Base-by-base conservation (phyloP, 768 basidiomycete genomes). In the Symmetrospora coprosmae region DNA sequence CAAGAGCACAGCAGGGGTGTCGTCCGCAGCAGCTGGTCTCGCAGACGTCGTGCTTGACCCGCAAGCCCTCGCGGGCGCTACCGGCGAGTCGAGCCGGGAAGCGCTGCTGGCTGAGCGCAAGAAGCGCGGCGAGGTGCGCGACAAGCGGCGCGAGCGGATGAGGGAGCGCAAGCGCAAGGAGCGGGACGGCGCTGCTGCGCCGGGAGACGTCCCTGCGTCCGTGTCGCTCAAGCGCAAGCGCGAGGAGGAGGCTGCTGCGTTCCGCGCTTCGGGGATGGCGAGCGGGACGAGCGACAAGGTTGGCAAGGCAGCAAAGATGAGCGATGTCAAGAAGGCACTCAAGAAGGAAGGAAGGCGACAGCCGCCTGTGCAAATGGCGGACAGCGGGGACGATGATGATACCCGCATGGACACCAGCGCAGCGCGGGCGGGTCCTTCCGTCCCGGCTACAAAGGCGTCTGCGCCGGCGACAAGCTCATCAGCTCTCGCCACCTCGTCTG, bases 61-160 rank as follows among this genome's bases (percentile, higher is more conserved):
- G n/a, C 51, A 35, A 25, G 27, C 31, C 13, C n/a, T 25, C 30
- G 51, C 51, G n/a, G n/a, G 38, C 34, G 27, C 45, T 13, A 47
- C 45, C 4, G 45, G 27, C 33, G 51, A 19, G 37, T 33, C 30
- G 19, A 82, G 83, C 68, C 82, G 79, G 69, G 90, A 96, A 69
- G 87, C 82, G 63, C 71, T 96, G 45, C 71, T 96, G 50, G 85
- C 88, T 68, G 85, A 88, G 72, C 77, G 89, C 63, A 73, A 73
- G 66, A 82, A 86, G 68, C 76, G 88, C 4, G 90, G 84, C 0
- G 81, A 83, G 33, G 77, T 94, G 77, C 78, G 90, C 21, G 91
- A 96, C 72, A 79, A 82, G 60, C 75, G 92, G 66, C 74, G 90
- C 69, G 86, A 84, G 68, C 85, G 86, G 75, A 86, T 86, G 7